Base-by-base conservation (phyloP, 2,329 filamentous ascomycete species). In the Aspergillus uvarum region DNA sequence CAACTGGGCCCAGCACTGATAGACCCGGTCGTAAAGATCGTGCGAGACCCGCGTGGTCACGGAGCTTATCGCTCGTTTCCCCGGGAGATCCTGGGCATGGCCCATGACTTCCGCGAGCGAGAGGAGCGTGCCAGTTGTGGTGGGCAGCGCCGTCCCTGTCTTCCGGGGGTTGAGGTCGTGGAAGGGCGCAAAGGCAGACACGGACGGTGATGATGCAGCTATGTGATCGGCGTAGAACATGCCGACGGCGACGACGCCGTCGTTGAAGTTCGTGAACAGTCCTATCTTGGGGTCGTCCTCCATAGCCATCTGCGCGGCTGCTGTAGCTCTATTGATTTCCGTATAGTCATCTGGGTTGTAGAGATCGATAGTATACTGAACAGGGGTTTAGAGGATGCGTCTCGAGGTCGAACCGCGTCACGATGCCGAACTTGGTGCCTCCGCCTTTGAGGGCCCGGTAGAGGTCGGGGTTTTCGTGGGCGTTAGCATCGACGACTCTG, bases 361-460 rank as follows among this genome's bases (percentile, higher is more conserved):
- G 10, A 49, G 26, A 10, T 42, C 49, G 47, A 56, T 50, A 4
- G 44, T 56, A 4, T 56, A 56, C 26, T 50, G 4, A 16, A 50
- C 12, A 3, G 35, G 6, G 54, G 38, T 50, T 50, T 19, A 56
- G 32, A 21, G 21, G 26, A n/a, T 56, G 24, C 10, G 47, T 21
- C 35, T 22, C 31, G 35, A 44, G 35, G 12, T 47, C 51, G 14
- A 26, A 42, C 35, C 16, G 24, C 14, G 48, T 57, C 5, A 57
- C 48, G 16, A 57, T 57, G 32, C 71, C 70, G 50, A 72, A 73
- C 42, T 64, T 67, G 19, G 69, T 62, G 22, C 67, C 71, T 12
- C 68, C 70, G 8, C 71, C 70, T 51, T 72, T 72, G 16, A 74
- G 54, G 3, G 70, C 70, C 65, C 69, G 70, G 62, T 70, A 71